phyloP scores from a whole-genome alignment of 75 land plant species.

The Ceratopteris richardii region DNA sequence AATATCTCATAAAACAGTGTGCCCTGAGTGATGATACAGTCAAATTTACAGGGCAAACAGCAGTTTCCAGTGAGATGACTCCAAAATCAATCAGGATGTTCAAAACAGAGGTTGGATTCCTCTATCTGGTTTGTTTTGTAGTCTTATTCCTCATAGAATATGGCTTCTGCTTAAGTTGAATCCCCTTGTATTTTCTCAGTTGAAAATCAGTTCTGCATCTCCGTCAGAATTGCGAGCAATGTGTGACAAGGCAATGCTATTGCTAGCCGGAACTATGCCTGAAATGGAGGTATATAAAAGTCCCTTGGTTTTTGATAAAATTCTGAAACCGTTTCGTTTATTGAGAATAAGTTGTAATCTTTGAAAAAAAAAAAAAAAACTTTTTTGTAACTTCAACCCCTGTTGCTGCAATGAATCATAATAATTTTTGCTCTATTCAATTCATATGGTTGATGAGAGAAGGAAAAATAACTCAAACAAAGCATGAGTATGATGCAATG shows the following conservation, averaged over 20 bases:
- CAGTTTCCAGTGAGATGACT: constrained; percentile 17
- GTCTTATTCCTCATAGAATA: background rate
- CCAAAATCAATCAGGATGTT: constrained; percentile 21
- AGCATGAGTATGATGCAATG: no score
- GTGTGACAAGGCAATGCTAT: constrained; percentile 78
- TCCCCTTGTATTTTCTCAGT: constrained; percentile 28
- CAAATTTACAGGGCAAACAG: constrained; percentile 28
- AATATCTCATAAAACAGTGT: constrained; percentile 78
- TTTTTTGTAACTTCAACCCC: no score
- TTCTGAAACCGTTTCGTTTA: background rate
- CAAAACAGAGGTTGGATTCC: constrained; percentile 47
- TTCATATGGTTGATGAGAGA: no score
- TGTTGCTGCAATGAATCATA: no score
- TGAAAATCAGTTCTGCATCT: constrained; percentile 46
- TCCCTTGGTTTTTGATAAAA: background rate
- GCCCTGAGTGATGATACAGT: constrained; percentile 53
- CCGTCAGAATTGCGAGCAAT: constrained; percentile 64
- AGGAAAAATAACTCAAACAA: no score
- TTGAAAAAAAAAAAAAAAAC: no score
- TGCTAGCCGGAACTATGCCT: constrained; percentile 78
- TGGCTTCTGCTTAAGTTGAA: background rate
- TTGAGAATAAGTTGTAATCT: no score
- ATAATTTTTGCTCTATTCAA: no score
- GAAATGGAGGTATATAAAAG: constrained; percentile 79
- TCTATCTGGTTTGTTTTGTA: background rate